These are phyloP conservation scores for Coniferiporia weirii DNA, from an alignment of 1,284 basidiomycete species.

Conservation along the genomic window DNA sequence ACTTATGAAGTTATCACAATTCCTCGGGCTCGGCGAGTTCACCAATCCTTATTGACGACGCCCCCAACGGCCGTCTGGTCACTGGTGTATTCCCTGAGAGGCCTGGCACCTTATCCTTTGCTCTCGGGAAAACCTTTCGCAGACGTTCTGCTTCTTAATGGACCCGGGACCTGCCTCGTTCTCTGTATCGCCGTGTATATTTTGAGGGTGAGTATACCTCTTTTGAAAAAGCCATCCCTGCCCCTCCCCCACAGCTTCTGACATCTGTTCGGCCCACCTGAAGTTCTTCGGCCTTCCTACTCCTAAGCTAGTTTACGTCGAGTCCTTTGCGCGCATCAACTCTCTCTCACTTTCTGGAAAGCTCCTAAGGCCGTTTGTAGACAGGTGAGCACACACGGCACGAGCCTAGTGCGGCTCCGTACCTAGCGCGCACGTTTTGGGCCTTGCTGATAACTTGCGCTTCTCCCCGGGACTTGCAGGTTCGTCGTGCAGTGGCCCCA, in stretches of 20 bases:
- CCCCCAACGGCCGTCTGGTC: conserved; percentile 60
- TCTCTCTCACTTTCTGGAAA: conserved; percentile 83
- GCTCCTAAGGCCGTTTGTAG: conserved; percentile 75
- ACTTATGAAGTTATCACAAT: conserved; percentile 57
- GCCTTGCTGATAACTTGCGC: not conserved
- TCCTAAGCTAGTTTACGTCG: conserved; percentile 83
- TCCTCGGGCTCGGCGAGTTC: conserved; percentile 82
- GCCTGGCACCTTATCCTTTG: conserved; percentile 49
- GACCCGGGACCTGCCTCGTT: conserved; percentile 90
- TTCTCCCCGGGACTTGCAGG: conserved; percentile 32
- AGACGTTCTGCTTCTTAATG: conserved; percentile 87
- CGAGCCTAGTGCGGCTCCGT: conserved; percentile 9
- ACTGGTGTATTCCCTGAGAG: conserved; percentile 50
- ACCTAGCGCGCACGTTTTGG: not conserved
- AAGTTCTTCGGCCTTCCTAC: conserved; percentile 73
- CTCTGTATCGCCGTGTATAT: conserved; percentile 72
- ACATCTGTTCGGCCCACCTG: conserved; percentile 14
- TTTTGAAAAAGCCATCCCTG: conserved; percentile 1
- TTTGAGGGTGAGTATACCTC: conserved; percentile 57
- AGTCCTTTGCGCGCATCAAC: conserved; percentile 89
- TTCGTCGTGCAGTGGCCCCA: conserved; percentile 87
- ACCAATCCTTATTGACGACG: conserved; percentile 70
- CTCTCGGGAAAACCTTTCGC: conserved; percentile 42
- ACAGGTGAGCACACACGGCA: conserved; percentile 44
- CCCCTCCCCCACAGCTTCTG: not conserved